These are phyloP conservation scores for Chlorella sp. DNA, from an alignment of 139 green algal genomes.

Conservation along the genomic window DNA sequence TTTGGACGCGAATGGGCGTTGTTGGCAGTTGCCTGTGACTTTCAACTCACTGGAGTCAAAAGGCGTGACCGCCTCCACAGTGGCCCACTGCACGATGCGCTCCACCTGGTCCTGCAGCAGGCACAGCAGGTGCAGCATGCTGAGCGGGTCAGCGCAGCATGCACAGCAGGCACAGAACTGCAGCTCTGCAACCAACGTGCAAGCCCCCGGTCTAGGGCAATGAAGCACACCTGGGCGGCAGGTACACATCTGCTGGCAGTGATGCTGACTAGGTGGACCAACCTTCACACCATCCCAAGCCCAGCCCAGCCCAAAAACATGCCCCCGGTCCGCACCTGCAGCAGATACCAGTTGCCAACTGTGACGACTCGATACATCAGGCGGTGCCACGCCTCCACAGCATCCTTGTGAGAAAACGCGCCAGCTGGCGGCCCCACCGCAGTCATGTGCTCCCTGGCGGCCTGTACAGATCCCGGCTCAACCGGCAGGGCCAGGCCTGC, in stretches of 20 bases:
- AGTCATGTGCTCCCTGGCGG: not conserved
- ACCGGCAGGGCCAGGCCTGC: not conserved
- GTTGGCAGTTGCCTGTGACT: too few relatives aligned
- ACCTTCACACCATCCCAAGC: too few relatives aligned
- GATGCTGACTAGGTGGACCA: too few relatives aligned
- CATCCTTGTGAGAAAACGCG: slow-evolving; percentile 1
- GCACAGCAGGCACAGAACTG: not conserved
- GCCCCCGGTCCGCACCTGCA: slow-evolving; percentile 12
- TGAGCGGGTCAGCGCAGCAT: not conserved
- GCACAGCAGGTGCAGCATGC: not conserved
- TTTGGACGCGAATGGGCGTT: too few relatives aligned
- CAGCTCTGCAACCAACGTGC: not conserved
- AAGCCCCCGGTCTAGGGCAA: not conserved
- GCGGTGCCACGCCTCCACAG: not conserved
- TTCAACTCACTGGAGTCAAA: slow-evolving; percentile 17
- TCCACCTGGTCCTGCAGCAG: slow-evolving; percentile 31
- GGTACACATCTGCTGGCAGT: too few relatives aligned
- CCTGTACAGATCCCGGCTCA: not conserved
- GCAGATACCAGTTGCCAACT: slow-evolving; percentile 19
- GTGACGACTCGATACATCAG: slow-evolving; percentile 19
- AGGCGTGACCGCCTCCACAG: not conserved
- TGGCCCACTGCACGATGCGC: slow-evolving; percentile 12
- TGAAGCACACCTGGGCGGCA: too few relatives aligned
- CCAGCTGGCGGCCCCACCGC: not conserved
- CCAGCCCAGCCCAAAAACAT: too few relatives aligned